These are phyloP conservation scores for Erigeron canadensis DNA, from an alignment of 129 eudicot species.

Conservation along the genomic window DNA sequence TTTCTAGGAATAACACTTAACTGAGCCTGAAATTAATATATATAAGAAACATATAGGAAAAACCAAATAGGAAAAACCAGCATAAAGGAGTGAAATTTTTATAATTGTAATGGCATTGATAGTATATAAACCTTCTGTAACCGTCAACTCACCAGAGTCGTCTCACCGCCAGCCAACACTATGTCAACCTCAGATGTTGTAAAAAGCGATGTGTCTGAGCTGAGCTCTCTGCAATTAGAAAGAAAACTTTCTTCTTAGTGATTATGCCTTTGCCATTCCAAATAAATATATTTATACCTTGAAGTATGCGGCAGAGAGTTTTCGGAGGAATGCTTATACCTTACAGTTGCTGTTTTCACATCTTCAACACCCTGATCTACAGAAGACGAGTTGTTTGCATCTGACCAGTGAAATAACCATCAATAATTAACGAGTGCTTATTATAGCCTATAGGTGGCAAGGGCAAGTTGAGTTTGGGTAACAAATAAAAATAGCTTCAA, in stretches of 20 bases:
- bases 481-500: neutral
- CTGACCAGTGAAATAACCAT: slow-evolving; percentile 38
- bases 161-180: slow-evolving; percentile 69
- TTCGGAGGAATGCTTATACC: slow-evolving; percentile 42
- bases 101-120: slow-evolving; percentile 7
- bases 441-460: neutral
- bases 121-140: slow-evolving; percentile 5
- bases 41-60: no score
- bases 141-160: slow-evolving; percentile 59
- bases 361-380: slow-evolving; percentile 42
- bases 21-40: slow-evolving; percentile 76
- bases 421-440: neutral
- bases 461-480: neutral
- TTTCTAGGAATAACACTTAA: slow-evolving; percentile 71
- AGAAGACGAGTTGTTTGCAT: slow-evolving; percentile 45
- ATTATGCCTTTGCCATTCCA: neutral
- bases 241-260: slow-evolving; percentile 2
- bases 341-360: slow-evolving; percentile 37
- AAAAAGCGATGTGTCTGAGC: slow-evolving; percentile 45
- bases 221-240: slow-evolving; percentile 52
- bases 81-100: neutral
- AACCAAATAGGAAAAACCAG: neutral
- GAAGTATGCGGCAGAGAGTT: neutral
- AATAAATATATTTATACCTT: neutral
- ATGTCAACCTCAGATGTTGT: slow-evolving; percentile 65